Conservation (phyloP, 805 yeast species). For the Priceomyces haplophilus region DNA sequence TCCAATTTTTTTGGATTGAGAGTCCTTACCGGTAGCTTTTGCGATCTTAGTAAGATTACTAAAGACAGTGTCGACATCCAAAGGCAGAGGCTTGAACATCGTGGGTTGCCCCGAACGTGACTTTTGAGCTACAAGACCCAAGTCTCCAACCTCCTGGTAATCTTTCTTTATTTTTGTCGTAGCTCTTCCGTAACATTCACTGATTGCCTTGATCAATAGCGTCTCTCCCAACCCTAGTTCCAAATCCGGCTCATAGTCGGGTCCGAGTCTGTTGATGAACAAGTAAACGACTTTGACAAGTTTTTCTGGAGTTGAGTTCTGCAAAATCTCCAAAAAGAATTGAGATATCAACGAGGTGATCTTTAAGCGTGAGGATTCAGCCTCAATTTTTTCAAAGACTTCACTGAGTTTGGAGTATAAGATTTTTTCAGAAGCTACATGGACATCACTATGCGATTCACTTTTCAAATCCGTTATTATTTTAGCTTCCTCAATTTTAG, state of each 20-base stretch:
- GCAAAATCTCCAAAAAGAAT: constrained; percentile 64
- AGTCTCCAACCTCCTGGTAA: constrained; percentile 78
- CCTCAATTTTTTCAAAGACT: constrained; percentile 74
- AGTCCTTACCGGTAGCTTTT: constrained; percentile 68
- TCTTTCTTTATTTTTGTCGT: constrained; percentile 67
- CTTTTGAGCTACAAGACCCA: constrained; percentile 82
- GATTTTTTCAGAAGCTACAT: constrained; percentile 16
- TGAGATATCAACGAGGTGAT: constrained; percentile 73
- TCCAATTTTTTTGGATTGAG: constrained; percentile 74
- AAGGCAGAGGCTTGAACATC: constrained; percentile 87
- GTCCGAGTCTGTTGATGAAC: constrained; percentile 85
- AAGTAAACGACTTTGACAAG: constrained; percentile 75
- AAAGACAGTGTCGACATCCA: constrained; percentile 74
- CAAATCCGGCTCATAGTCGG: constrained; percentile 87
- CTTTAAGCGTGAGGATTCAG: constrained; percentile 77
- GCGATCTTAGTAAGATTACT: constrained; percentile 75
- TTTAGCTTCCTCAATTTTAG: constrained; percentile 12
- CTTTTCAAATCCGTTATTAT: constrained; percentile 13
- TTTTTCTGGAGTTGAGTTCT: constrained; percentile 39
- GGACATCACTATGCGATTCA: constrained; percentile 10
- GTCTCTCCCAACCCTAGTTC: constrained; percentile 95
- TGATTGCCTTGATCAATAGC: constrained; percentile 78
- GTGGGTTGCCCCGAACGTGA: constrained; percentile 85
- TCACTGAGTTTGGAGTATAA: constrained; percentile 47
- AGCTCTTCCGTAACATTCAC: constrained; percentile 86